Conservation (phyloP, 1,139 yeast genomes). For the Wickerhamomyces sp. region DNA sequence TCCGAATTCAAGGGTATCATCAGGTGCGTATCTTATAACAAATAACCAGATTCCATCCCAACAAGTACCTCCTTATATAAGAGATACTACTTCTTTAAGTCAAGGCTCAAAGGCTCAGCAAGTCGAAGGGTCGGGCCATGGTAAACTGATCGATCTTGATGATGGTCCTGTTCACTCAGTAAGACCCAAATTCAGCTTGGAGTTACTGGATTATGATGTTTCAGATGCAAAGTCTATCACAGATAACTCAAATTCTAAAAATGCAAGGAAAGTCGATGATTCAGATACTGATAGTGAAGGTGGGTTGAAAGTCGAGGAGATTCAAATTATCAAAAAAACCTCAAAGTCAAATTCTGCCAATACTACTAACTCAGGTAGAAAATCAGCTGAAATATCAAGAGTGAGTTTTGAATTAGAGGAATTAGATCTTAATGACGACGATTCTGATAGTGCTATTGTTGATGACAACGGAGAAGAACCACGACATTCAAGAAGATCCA, state of each 20-base stretch:
- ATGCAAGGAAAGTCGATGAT: conserved; percentile 5
- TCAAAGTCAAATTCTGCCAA: neutral
- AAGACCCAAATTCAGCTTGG: conserved; percentile 17
- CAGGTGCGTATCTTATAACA: conserved; percentile 3
- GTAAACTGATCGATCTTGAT: conserved; percentile 14
- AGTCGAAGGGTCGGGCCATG: neutral
- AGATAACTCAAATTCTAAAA: neutral
- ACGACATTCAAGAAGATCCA: conserved; percentile 13
- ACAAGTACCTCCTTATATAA: conserved; percentile 2
- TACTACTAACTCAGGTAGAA: conserved; percentile 4
- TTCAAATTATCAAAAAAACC: conserved; percentile 9
- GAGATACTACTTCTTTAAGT: neutral
- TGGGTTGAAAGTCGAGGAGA: conserved; percentile 19
- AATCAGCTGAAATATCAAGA: conserved; percentile 17
- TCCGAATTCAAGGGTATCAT: conserved; percentile 1
- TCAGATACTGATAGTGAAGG: conserved; percentile 18
- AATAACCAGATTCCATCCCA: conserved; percentile 3
- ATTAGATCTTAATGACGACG: conserved; percentile 12
- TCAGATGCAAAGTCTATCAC: neutral
- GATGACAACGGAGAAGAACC: conserved; percentile 1
- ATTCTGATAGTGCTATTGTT: conserved; percentile 4
- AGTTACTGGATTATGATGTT: conserved; percentile 16
- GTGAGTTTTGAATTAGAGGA: conserved; percentile 20
- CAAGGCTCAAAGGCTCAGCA: no score
- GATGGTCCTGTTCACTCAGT: conserved; percentile 7